A percentile compares a stretch with the other conserved stretches of the same genome.
Conservation (phyloP, 306 rosid species). For the Pterocarpus santalinus region DNA sequence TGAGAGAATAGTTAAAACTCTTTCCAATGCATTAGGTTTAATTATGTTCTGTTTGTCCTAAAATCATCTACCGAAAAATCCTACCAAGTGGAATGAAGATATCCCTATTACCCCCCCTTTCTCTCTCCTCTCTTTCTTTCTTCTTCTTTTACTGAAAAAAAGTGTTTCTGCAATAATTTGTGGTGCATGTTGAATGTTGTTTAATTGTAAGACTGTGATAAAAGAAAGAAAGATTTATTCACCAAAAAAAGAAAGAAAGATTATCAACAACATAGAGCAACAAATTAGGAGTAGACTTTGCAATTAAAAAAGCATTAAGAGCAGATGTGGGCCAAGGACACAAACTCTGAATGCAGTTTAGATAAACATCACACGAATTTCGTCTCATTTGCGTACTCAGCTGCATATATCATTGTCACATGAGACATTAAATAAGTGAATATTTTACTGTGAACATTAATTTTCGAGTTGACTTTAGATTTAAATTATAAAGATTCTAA, state of each 20-base stretch:
- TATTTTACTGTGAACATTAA: conserved; percentile 11
- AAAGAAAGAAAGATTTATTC: background rate
- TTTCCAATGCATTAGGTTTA: conserved; percentile 7
- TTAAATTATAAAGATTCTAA: background rate
- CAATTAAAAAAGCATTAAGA: background rate
- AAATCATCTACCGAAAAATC: background rate
- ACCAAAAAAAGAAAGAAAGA: too few species aligned
- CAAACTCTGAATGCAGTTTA: background rate
- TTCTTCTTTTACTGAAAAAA: too few species aligned
- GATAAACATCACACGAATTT: conserved; percentile 16
- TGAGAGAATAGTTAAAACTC: background rate
- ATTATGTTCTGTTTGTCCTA: background rate
- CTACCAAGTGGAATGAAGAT: background rate
- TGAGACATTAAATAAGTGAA: conserved; percentile 30
- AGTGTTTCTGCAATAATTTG: background rate
- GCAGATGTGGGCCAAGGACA: conserved; percentile 16
- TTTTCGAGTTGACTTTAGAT: conserved; percentile 42
- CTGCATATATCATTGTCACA: conserved; percentile 28
- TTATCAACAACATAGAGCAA: background rate
- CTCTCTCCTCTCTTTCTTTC: background rate
- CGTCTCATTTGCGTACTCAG: conserved; percentile 15
- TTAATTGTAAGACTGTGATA: background rate
- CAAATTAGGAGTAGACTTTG: background rate
- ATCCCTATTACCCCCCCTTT: background rate
- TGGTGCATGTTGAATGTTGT: background rate